phyloP scores from a whole-genome alignment of 441 rosid species.

The Erysimum pusillum region DNA sequence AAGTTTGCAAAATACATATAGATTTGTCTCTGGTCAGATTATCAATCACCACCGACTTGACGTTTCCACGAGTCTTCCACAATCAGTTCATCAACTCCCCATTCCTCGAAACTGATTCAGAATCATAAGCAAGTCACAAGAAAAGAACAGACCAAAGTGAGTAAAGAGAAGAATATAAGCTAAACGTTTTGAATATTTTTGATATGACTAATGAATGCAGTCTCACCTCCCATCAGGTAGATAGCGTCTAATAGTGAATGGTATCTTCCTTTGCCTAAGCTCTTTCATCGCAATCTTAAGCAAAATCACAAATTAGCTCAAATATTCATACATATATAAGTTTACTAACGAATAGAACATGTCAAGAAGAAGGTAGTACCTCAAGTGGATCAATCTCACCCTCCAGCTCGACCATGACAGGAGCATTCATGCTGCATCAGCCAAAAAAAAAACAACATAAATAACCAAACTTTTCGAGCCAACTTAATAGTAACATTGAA shows the following conservation, averaged over 20 bases:
- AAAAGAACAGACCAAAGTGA: neutral
- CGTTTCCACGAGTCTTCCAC: conserved; percentile 97
- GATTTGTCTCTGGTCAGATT: neutral
- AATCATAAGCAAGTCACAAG: neutral
- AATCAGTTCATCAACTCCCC: conserved; percentile 92
- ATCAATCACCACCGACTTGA: conserved; percentile 85
- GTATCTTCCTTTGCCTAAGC: conserved; percentile 81
- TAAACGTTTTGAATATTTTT: neutral
- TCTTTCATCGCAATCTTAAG: conserved; percentile 90
- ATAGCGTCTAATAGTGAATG: conserved; percentile 87
- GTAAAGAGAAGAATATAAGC: neutral
- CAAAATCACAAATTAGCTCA: conserved; percentile 11
- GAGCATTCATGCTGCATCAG: conserved; percentile 86
- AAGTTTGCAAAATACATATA: neutral
- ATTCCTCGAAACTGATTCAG: conserved; percentile 75
- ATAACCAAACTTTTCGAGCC: neutral
- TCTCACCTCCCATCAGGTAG: conserved; percentile 88
- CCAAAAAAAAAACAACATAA: neutral
- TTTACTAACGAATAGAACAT: neutral
- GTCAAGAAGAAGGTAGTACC: neutral
- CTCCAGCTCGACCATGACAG: conserved; percentile 97
- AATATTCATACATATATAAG: neutral
- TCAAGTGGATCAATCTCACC: conserved; percentile 93
- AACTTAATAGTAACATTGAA: neutral
- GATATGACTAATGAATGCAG: neutral